Evolutionary conservation across 2,329 filamentous ascomycete genomes (phyloP), one percentile per base, ranked within the genome.

Genomic region (Colletotrichum magnum): DNA sequence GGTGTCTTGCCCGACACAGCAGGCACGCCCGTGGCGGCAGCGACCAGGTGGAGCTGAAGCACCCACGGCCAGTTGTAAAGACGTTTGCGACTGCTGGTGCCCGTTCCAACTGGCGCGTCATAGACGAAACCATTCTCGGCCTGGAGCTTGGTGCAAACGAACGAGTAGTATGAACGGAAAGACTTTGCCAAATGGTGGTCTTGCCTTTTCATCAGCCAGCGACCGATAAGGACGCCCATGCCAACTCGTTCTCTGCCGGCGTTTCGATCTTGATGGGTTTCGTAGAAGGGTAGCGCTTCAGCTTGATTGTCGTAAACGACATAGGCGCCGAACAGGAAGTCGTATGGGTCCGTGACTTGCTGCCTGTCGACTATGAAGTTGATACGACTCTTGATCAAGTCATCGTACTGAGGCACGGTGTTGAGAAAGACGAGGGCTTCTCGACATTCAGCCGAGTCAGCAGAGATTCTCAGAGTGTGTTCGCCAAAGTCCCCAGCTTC

Each of bases 31-130:
- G 69, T 64, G 9, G 68, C 21, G 2, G 68, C 53, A 47, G 65
- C 68, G 7, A 61, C 64, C 10, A 68, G 39, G 21, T 66, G 66
- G 18, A 71, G 61, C 5, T 69, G 66, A 3, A 71, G 39, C 7
- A 69, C 69, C 66, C 66, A 71, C 5, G 60, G 60, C 66, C 60
- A 69, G 21, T 71, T 69, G 24, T 71, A 71, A 2, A 71, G 53
- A 7, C 69, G 66, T 28, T 66, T 60, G 9, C 56, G 45, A 16
- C 26, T 36, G 51, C 43, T 47, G 5, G 32, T 57, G 4, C 58
- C 57, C 2, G 57, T 56, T 16, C 43, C 62, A 51, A 43, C 41
- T 4, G 66, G 60, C 12, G 45, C 56, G n/a, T 66, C 67, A 18
- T 51, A 62, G n/a, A 71, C 69, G 10, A 39, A 65, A 0, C 66